phyloP scores from a whole-genome alignment of 2,329 filamentous ascomycete genomes.

The Fusarium sp. region DNA sequence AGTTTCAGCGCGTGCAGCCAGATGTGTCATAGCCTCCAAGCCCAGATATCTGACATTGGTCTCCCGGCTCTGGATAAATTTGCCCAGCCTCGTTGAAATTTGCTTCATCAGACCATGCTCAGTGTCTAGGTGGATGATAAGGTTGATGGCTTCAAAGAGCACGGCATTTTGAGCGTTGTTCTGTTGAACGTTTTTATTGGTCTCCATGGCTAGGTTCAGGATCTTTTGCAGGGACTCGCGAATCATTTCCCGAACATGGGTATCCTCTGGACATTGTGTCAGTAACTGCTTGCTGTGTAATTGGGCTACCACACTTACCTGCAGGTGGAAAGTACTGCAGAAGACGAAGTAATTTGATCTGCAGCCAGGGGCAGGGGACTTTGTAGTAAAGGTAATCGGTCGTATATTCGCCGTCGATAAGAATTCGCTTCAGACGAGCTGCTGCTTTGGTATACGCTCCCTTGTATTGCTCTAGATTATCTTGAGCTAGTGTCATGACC shows the following conservation, averaged over 20 bases:
- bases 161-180: conserved; percentile 99
- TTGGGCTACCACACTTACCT: conserved; percentile 61
- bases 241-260: conserved; percentile 88
- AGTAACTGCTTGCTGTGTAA: neutral
- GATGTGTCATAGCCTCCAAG: conserved; percentile 96
- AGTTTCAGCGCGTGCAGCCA: conserved; percentile 91
- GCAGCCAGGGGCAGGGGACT: conserved; percentile 98
- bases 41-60: conserved; percentile 97
- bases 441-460: conserved; percentile 95
- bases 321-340: conserved; percentile 97
- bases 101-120: conserved; percentile 96
- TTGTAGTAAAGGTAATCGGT: conserved; percentile 98
- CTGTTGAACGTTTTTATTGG: conserved; percentile 98
- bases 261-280: conserved; percentile 73
- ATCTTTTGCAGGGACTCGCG: conserved; percentile 91
- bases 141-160: conserved; percentile 96
- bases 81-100: conserved; percentile 87
- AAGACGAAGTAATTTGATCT: conserved; percentile 90
- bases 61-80: conserved; percentile 95
- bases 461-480: conserved; percentile 92
- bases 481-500: conserved; percentile 92
- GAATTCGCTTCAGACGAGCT: conserved; percentile 84
- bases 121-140: conserved; percentile 96
- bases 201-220: conserved; percentile 87
- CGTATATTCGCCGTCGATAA: conserved; percentile 89